Conservation (phyloP, 2,329 filamentous ascomycete species). For the Ophioceras dolichostomum region DNA sequence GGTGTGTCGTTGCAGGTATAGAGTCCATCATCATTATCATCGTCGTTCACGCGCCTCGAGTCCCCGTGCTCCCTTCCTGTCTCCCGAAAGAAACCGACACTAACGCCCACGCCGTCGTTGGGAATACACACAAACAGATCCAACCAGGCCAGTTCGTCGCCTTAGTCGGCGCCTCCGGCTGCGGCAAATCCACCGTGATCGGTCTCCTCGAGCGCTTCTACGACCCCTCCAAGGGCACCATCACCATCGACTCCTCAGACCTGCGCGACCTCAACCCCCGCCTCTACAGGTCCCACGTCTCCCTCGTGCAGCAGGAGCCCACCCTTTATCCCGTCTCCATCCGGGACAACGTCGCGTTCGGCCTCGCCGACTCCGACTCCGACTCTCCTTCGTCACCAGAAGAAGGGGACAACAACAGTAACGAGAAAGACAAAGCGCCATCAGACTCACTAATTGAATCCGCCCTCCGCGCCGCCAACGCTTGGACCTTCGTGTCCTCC, state of each 20-base stretch:
- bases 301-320: conserved; percentile 46
- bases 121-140: too few relatives aligned
- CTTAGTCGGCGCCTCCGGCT: conserved; percentile 42
- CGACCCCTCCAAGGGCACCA: conserved; percentile 28
- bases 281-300: conserved; percentile 37
- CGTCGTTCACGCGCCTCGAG: too few relatives aligned
- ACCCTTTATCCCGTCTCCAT: conserved; percentile 35
- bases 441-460: conserved; percentile 24
- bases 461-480: conserved; percentile 34
- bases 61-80: too few relatives aligned
- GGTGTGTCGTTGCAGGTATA: conserved; percentile 20
- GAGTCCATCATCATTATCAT: too few relatives aligned
- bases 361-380: too few relatives aligned
- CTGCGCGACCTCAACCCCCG: conserved; percentile 26
- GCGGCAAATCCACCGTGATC: conserved; percentile 50
- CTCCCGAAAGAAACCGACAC: too few relatives aligned
- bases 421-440: conserved; percentile 4
- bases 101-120: too few relatives aligned
- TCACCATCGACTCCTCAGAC: conserved; percentile 20
- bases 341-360: conserved; percentile 31
- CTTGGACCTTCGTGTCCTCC: conserved; percentile 32
- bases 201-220: conserved; percentile 35
- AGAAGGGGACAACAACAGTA: neutral
- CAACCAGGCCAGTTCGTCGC: conserved; percentile 36
- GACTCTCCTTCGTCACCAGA: too few relatives aligned